Evolutionary conservation across 2,329 filamentous ascomycete species (phyloP).

Genomic region (Talaromyces albobiverticillius): DNA sequence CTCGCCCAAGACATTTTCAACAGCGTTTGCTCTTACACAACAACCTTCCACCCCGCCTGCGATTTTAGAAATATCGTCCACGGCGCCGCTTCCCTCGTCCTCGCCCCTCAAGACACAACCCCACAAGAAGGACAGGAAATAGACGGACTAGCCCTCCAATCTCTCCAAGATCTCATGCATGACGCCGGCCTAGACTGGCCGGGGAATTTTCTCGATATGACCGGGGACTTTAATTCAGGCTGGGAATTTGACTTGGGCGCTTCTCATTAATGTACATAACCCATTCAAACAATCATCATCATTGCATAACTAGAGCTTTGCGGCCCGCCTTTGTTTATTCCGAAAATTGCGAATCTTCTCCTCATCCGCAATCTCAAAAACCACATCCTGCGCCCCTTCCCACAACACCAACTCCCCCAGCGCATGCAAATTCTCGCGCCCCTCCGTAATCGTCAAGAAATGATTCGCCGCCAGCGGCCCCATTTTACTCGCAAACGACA

Average conservation of each 20-base stretch:
- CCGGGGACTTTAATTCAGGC: constrained; percentile 4
- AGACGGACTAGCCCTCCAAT: constrained; percentile 17
- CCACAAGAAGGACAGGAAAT: constrained; percentile 3
- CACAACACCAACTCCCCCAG: constrained; percentile 23
- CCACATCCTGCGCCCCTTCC: constrained; percentile 23
- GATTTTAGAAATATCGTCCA: constrained; percentile 18
- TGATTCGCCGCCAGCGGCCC: constrained; percentile 24
- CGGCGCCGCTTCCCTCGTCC: constrained; percentile 15
- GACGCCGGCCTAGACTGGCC: constrained; percentile 19
- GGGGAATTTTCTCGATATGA: constrained; percentile 14
- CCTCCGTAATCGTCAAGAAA: constrained; percentile 24
- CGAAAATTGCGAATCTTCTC: constrained; percentile 7
- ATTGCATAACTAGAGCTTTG: constrained; percentile 11
- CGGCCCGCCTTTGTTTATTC: background rate
- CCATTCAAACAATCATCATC: no score
- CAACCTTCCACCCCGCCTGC: constrained; percentile 15
- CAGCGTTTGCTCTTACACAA: constrained; percentile 13
- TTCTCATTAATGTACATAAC: no score
- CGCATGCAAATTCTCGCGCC: constrained; percentile 19
- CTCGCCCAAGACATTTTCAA: constrained; percentile 18
- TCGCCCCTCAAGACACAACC: background rate
- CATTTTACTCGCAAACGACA: constrained; percentile 25
- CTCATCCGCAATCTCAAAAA: constrained; percentile 22
- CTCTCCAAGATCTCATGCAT: constrained; percentile 17
- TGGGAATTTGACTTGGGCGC: background rate